Base-by-base conservation (phyloP, 305 asterid species). In the Fraxinus angustifolia region DNA sequence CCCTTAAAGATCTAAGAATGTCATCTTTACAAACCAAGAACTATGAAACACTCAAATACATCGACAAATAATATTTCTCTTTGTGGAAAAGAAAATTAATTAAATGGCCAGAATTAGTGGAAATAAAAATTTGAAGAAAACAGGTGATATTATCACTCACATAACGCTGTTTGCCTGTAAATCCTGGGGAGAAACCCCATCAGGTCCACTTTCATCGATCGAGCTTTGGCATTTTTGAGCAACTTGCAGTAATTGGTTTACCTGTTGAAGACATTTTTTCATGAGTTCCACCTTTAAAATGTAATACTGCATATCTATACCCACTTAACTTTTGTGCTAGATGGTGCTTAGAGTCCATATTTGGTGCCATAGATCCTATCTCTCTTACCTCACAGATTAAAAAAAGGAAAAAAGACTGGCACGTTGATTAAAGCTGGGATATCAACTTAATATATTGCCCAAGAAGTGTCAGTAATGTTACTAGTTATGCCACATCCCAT, bases 161-260 rank as follows among this genome's bases (percentile, higher is more conserved):
- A 93, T 87, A 84, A 78, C 91, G 85, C 97, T 90, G 89, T 91
- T 95, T 80, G 97, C 89, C 87, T 91, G 97, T 78, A 95, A 84
- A 87, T 93, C 99, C 82, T 93, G 91, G 82, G 89, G 96, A 79
- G 97, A 90, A 82, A 91, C 82, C 45, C 99, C 98, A 71, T 91
- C 94, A 45, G 97, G 90, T 62, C 98, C 98, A 82, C 92, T 90
- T 88, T 95, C 96, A 67, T 97, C 83, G 71, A 95, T 86, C 48
- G 98, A 88, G 87, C 86, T 92, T 74, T 92, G 97, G 89, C 98
- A 95, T 90, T 92, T 93, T 82, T 93, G 98, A 56, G 99, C 99
- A 78, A 92, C 97, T 88, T 92, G 98, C 50, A 95, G 88, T 56
- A 95, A 85, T 83, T 92, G 96, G 89, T 92, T 92, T 79, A 95